Evolutionary conservation across 306 rosid species (phyloP).

Genomic region (Coriaria nepalensis): DNA sequence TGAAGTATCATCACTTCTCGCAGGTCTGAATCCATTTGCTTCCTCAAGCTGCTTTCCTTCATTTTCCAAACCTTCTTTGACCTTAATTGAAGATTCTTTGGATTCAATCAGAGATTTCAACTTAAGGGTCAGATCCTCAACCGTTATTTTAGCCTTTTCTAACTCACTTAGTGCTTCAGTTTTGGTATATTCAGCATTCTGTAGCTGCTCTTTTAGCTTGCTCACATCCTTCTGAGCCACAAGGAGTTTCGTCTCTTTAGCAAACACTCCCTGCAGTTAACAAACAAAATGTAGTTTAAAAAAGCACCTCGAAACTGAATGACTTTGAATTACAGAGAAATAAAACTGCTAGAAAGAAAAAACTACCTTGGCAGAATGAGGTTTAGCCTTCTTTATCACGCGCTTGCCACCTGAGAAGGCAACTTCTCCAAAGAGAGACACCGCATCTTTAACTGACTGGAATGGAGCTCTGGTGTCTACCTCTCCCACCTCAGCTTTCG

Average conservation of each 20-base stretch:
- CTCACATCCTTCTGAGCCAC: slow-evolving; percentile 64
- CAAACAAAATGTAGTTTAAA: slow-evolving; percentile 5
- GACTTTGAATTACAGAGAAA: background rate
- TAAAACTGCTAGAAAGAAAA: background rate
- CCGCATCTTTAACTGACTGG: slow-evolving; percentile 98
- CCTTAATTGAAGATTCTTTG: slow-evolving; percentile 48
- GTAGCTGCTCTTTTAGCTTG: slow-evolving; percentile 69
- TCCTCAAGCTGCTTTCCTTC: slow-evolving; percentile 52
- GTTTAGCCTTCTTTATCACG: slow-evolving; percentile 47
- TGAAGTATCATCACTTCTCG: slow-evolving; percentile 38
- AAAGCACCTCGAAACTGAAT: too few species aligned
- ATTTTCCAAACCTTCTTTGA: slow-evolving; percentile 47
- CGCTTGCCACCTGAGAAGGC: slow-evolving; percentile 79
- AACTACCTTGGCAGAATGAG: slow-evolving; percentile 79
- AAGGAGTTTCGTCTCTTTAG: slow-evolving; percentile 79
- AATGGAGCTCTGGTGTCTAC: slow-evolving; percentile 96
- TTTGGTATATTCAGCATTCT: slow-evolving; percentile 76
- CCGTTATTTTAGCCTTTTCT: slow-evolving; percentile 49
- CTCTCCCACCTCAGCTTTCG: slow-evolving; percentile 86
- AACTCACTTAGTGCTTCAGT: slow-evolving; percentile 74
- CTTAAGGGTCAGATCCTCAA: slow-evolving; percentile 51
- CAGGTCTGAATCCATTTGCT: slow-evolving; percentile 29
- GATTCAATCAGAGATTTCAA: slow-evolving; percentile 46
- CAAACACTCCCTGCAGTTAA: slow-evolving; percentile 65
- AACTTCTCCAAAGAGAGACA: slow-evolving; percentile 78